Conservation (phyloP, 1,284 basidiomycete species). For the Pseudozyma sp. region DNA sequence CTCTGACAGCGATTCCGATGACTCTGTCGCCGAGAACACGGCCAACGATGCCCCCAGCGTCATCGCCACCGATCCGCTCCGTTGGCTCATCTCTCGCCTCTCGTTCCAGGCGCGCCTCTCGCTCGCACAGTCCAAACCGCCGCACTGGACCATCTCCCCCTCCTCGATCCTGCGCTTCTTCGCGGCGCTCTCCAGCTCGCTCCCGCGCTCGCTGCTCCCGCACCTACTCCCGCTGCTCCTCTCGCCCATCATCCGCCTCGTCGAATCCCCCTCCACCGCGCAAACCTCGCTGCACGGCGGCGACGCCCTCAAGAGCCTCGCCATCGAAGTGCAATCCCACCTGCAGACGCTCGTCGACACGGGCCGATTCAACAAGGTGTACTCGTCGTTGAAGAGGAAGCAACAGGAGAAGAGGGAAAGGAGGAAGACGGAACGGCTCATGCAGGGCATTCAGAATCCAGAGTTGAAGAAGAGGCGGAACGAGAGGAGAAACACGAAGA, state of each 20-base stretch:
- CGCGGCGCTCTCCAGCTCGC: conserved; percentile 39
- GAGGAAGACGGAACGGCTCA: conserved; percentile 76
- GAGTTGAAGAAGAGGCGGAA: conserved; percentile 49
- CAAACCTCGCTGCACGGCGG: conserved; percentile 69
- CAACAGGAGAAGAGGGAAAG: conserved; percentile 79
- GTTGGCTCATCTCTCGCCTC: conserved; percentile 92
- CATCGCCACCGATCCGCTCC: conserved; percentile 75
- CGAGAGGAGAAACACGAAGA: conserved; percentile 25
- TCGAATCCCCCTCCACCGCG: conserved; percentile 78
- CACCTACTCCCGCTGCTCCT: conserved; percentile 85
- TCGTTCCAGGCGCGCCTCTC: conserved; percentile 81
- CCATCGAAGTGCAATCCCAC: conserved; percentile 86
- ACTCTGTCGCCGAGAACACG: conserved; percentile 3
- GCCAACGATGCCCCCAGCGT: conserved; percentile 25
- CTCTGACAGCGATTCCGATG: conserved; percentile 55
- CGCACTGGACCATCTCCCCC: conserved; percentile 81
- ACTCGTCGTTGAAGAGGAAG: conserved; percentile 82
- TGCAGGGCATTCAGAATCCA: conserved; percentile 64
- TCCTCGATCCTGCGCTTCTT: conserved; percentile 78
- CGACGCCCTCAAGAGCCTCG: conserved; percentile 84
- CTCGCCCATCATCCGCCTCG: conserved; percentile 85
- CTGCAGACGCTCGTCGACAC: conserved; percentile 87
- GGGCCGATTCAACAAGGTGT: conserved; percentile 81
- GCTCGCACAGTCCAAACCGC: conserved; percentile 55
- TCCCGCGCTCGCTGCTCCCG: conserved; percentile 70